A percentile compares a stretch with the other conserved stretches of the same genome.
Evolutionary conservation across 2,329 filamentous ascomycete species (phyloP).

Genomic region (Fragosphaeria purpurea): DNA sequence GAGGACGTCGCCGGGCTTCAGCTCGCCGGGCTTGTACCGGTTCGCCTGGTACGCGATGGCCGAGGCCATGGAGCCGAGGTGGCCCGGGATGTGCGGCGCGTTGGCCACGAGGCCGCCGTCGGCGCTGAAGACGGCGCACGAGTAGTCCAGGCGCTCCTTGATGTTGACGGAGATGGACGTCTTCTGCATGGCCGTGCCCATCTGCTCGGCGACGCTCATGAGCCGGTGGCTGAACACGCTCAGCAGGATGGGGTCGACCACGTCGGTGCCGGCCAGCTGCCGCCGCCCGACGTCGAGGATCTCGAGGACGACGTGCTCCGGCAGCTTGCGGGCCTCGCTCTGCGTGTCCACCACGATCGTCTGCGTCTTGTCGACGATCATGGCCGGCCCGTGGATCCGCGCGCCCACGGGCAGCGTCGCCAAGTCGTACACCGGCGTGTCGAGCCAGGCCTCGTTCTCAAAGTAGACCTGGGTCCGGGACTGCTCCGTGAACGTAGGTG

Average conservation of each 20-base stretch:
- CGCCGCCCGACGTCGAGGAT: too few species aligned
- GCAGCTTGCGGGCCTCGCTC: conserved; percentile 67
- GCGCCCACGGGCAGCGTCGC: conserved; percentile 63
- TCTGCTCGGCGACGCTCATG: conserved; percentile 57
- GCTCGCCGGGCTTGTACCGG: conserved; percentile 65
- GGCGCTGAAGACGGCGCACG: conserved; percentile 68
- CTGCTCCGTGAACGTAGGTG: conserved; percentile 71
- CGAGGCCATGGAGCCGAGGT: conserved; percentile 73
- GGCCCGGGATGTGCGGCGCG: conserved; percentile 68
- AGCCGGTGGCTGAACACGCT: too few species aligned
- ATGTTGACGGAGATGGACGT: conserved; percentile 73
- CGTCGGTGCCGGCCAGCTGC: too few species aligned
- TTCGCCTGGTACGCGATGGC: conserved; percentile 68
- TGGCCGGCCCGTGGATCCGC: conserved; percentile 46
- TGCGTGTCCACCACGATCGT: conserved; percentile 53
- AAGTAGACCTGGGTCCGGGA: conserved; percentile 80
- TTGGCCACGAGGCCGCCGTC: conserved; percentile 68
- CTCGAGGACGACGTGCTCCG: conserved; percentile 34
- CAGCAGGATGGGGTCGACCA: neutral
- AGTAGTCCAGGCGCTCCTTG: conserved; percentile 74
- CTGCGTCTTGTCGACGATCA: conserved; percentile 21
- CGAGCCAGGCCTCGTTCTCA: conserved; percentile 83
- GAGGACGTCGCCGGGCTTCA: conserved; percentile 70
- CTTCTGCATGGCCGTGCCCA: conserved; percentile 70
- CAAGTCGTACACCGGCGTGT: conserved; percentile 82